These are phyloP conservation scores for Claviceps arundinis DNA, from an alignment of 2,329 filamentous ascomycete species.

Conservation along the genomic window DNA sequence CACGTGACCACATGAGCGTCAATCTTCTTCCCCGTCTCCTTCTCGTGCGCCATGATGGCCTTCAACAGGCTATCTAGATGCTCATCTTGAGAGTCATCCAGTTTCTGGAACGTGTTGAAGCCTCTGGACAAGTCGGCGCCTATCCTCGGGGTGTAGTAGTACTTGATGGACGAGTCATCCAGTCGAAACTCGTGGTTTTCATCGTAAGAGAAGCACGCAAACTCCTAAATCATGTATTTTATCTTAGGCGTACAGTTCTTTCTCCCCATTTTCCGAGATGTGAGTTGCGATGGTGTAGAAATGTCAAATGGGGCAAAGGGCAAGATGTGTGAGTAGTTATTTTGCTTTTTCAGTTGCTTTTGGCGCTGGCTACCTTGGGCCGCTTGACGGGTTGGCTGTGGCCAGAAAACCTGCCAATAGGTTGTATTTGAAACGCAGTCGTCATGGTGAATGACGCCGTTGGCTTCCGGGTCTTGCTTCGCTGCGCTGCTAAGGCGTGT, in stretches of 20 bases:
- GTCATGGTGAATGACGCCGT: constrained; percentile 11
- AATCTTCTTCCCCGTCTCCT: constrained; percentile 50
- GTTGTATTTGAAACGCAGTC: constrained; percentile 50
- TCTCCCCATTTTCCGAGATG: not conserved
- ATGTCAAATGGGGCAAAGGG: not conserved
- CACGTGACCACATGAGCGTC: constrained; percentile 79
- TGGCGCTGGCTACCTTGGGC: constrained; percentile 42
- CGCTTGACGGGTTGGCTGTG: constrained; percentile 58
- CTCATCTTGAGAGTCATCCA: constrained; percentile 71
- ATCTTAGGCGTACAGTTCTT: not conserved
- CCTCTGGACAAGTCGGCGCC: constrained; percentile 65
- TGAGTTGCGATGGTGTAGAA: not conserved
- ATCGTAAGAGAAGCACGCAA: constrained; percentile 89
- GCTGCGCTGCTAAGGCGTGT: not conserved
- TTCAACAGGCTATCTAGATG: constrained; percentile 76
- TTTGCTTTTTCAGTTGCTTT: not conserved
- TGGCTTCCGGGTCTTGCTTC: not conserved
- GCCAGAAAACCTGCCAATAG: constrained; percentile 55
- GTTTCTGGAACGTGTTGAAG: constrained; percentile 69
- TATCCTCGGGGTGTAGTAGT: constrained; percentile 69
- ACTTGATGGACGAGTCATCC: constrained; percentile 68
- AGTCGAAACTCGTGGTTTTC: constrained; percentile 63
- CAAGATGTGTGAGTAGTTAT: not conserved
- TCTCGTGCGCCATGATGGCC: constrained; percentile 62
- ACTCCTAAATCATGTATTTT: constrained; percentile 47